Conservation (phyloP, 768 basidiomycete genomes). For the Boletus rex-veris region DNA sequence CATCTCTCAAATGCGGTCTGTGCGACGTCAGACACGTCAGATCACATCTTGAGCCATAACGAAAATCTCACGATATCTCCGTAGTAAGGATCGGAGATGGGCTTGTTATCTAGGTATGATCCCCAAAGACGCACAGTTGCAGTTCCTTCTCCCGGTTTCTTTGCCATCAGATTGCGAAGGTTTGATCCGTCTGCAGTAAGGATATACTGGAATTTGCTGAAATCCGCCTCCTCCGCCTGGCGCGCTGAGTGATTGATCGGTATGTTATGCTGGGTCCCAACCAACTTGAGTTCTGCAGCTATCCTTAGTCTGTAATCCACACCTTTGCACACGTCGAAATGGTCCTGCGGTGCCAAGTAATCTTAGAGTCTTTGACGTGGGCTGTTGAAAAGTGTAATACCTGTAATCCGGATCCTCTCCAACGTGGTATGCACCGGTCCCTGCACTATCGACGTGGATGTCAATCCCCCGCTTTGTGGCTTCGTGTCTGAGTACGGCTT, state of each 20-base stretch:
- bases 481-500: conserved; percentile 74
- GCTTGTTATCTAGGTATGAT: conserved; percentile 63
- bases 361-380: background rate
- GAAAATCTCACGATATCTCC: conserved; percentile 51
- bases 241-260: conserved; percentile 69
- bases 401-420: conserved; percentile 83
- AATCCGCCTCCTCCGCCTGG: conserved; percentile 65
- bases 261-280: conserved; percentile 55
- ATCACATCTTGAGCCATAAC: background rate
- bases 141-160: conserved; percentile 50
- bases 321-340: conserved; percentile 71
- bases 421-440: conserved; percentile 80
- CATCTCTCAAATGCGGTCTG: conserved; percentile 72
- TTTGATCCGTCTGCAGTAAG: conserved; percentile 82
- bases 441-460: conserved; percentile 76
- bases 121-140: conserved; percentile 78
- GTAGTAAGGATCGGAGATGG: conserved; percentile 86
- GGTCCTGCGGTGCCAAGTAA: conserved; percentile 44
- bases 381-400: conserved; percentile 36
- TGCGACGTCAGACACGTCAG: background rate
- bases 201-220: conserved; percentile 75
- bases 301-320: background rate
- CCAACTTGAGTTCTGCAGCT: conserved; percentile 1
- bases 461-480: conserved; percentile 64
- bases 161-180: conserved; percentile 54